phyloP scores from a whole-genome alignment of 2,329 filamentous ascomycete genomes.

The Cryphonectria naterciae region DNA sequence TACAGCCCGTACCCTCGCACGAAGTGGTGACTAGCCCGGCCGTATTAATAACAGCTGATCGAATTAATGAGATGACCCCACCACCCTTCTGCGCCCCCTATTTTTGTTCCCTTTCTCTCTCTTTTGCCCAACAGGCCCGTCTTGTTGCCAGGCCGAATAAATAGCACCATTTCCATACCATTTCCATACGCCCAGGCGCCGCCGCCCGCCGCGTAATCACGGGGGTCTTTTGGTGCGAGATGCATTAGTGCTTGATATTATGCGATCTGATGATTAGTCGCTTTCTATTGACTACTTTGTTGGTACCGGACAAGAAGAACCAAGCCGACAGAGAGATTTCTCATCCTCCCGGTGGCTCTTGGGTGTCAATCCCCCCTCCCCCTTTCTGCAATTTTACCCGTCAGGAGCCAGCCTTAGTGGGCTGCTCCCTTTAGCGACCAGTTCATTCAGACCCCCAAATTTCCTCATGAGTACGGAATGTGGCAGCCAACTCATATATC shows the following conservation, averaged over 20 bases:
- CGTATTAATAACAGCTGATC: conserved; percentile 16
- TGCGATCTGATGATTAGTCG: conserved; percentile 8
- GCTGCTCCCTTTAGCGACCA: background rate
- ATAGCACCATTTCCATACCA: conserved; percentile 5
- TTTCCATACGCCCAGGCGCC: background rate
- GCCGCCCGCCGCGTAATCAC: conserved; percentile 17
- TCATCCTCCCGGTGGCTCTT: background rate
- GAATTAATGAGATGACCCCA: conserved; percentile 13
- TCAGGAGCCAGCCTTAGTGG: background rate
- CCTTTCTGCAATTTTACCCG: background rate
- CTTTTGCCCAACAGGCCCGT: background rate
- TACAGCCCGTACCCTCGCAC: conserved; percentile 2
- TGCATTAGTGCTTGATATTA: conserved; percentile 11
- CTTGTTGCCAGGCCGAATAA: background rate
- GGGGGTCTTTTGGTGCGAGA: background rate
- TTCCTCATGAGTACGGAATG: background rate
- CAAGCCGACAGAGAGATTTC: conserved; percentile 1
- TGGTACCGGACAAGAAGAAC: background rate
- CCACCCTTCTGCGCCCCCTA: conserved; percentile 7
- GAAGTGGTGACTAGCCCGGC: background rate
- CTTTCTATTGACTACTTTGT: conserved; percentile 7
- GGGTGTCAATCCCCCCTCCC: background rate
- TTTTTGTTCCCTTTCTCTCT: background rate
- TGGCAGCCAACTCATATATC: background rate
- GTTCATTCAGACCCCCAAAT: conserved; percentile 3